These are phyloP conservation scores for Geotrichum ghanense DNA, from an alignment of 805 yeast species.

Conservation along the genomic window DNA sequence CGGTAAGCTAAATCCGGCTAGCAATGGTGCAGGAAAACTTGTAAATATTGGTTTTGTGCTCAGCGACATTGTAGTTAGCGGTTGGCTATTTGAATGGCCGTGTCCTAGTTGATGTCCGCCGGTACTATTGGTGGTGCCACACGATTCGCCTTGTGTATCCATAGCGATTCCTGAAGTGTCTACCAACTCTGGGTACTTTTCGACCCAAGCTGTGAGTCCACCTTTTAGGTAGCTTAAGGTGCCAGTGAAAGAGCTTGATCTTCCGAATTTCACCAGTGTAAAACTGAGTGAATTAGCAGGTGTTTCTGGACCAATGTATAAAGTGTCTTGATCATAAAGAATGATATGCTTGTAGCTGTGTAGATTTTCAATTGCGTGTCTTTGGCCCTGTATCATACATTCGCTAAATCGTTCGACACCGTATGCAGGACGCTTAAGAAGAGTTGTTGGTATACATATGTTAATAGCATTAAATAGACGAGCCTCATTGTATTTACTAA, in stretches of 20 bases:
- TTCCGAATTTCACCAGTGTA: constrained; percentile 20
- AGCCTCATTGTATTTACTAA: constrained; percentile 51
- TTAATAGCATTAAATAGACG: constrained; percentile 57
- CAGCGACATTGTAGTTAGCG: neutral
- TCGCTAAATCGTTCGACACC: constrained; percentile 34
- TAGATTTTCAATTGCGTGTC: constrained; percentile 16
- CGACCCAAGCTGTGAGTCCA: constrained; percentile 10
- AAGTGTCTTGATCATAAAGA: constrained; percentile 36
- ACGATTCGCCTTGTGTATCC: too few species aligned
- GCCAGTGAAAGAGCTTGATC: constrained; percentile 15
- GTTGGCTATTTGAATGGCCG: neutral
- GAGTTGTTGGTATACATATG: constrained; percentile 82
- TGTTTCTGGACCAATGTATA: constrained; percentile 9
- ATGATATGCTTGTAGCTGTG: constrained; percentile 24
- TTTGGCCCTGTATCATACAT: constrained; percentile 26
- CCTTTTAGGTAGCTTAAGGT: constrained; percentile 19
- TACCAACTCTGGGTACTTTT: constrained; percentile 5
- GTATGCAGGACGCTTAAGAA: constrained; percentile 65
- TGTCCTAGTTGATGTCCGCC: neutral
- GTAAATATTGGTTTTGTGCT: too few species aligned
- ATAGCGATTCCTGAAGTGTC: constrained; percentile 1
- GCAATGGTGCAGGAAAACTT: constrained; percentile 13
- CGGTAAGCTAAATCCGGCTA: constrained; percentile 20
- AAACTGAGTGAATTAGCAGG: constrained; percentile 14
- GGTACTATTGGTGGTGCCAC: too few species aligned